A percentile compares a stretch with the other conserved stretches of the same genome.
Evolutionary conservation across 2,329 filamentous ascomycete species (phyloP).

Genomic region (Botryotinia calthae): DNA sequence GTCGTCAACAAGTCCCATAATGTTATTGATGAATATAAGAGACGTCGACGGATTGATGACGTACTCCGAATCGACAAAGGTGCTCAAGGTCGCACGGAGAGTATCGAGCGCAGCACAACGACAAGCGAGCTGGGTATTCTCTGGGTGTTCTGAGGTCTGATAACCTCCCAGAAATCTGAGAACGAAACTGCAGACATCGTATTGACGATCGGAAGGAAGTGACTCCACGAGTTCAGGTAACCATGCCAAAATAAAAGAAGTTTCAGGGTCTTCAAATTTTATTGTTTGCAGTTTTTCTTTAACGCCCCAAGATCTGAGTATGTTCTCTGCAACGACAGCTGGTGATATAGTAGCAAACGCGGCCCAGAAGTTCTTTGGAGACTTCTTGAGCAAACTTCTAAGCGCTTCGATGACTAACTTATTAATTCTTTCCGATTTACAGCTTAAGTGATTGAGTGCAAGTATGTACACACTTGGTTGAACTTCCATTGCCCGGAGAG

Average conservation of each 20-base stretch:
- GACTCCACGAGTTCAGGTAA: slow-evolving; percentile 74
- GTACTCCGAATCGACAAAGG: slow-evolving; percentile 53
- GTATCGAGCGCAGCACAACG: slow-evolving; percentile 63
- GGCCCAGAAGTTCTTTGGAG: slow-evolving; percentile 81
- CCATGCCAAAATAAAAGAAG: slow-evolving; percentile 69
- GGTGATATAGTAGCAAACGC: slow-evolving; percentile 79
- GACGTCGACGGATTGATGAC: slow-evolving; percentile 50
- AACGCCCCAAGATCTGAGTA: slow-evolving; percentile 71
- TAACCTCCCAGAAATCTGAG: slow-evolving; percentile 68
- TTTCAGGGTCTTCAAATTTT: slow-evolving; percentile 51
- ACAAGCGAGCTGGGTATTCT: slow-evolving; percentile 58
- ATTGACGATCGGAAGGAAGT: slow-evolving; percentile 70
- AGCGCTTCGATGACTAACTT: slow-evolving; percentile 69
- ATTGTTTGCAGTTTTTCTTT: slow-evolving; percentile 60
- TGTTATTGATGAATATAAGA: slow-evolving; percentile 61
- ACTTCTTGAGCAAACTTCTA: slow-evolving; percentile 68
- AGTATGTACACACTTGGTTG: slow-evolving; percentile 69
- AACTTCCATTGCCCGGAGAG: slow-evolving; percentile 74
- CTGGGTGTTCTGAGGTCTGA: slow-evolving; percentile 53
- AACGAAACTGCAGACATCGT: slow-evolving; percentile 77
- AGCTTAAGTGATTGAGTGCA: slow-evolving; percentile 54
- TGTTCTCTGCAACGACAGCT: slow-evolving; percentile 76
- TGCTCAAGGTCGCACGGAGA: slow-evolving; percentile 54
- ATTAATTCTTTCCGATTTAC: slow-evolving; percentile 56
- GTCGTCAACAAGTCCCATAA: slow-evolving; percentile 63